A percentile compares a stretch with the other conserved stretches of the same genome.
phyloP scores from a whole-genome alignment of 192 early-diverging fungal species.

The Coemansia sp. region DNA sequence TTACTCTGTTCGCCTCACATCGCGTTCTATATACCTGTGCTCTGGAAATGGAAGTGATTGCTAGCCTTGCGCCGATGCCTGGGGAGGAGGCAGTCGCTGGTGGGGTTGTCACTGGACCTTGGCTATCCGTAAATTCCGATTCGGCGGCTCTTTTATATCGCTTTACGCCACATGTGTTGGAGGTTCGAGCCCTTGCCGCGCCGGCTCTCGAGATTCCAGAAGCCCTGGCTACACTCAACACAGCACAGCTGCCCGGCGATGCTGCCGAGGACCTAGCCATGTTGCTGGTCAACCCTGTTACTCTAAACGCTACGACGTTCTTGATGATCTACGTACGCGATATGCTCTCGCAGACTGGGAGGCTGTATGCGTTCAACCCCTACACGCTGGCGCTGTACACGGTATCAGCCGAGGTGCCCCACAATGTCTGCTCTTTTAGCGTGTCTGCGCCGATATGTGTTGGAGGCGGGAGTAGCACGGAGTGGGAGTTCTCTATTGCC shows the following conservation, averaged over 20 bases:
- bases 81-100: conserved; percentile 15
- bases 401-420: conserved; percentile 20
- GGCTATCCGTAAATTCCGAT: not conserved
- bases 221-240: conserved; percentile 40
- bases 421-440: conserved; percentile 28
- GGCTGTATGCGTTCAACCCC: conserved; percentile 38
- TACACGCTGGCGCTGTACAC: conserved; percentile 33
- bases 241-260: conserved; percentile 30
- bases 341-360: conserved; percentile 4
- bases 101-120: conserved; percentile 19
- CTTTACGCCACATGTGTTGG: conserved; percentile 33
- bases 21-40: not conserved
- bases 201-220: conserved; percentile 18
- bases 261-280: conserved; percentile 35
- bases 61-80: conserved; percentile 32
- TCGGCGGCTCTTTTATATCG: conserved; percentile 30
- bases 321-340: conserved; percentile 42
- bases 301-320: conserved; percentile 17
- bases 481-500: conserved; percentile 48
- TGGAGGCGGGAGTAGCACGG: conserved; percentile 35
- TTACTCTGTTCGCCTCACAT: not conserved
- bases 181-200: conserved; percentile 27
- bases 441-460: conserved; percentile 34
- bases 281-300: conserved; percentile 24
- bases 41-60: conserved; percentile 30